phyloP scores from a whole-genome alignment of 257 asterid genomes.

The Solanum appendiculatum region DNA sequence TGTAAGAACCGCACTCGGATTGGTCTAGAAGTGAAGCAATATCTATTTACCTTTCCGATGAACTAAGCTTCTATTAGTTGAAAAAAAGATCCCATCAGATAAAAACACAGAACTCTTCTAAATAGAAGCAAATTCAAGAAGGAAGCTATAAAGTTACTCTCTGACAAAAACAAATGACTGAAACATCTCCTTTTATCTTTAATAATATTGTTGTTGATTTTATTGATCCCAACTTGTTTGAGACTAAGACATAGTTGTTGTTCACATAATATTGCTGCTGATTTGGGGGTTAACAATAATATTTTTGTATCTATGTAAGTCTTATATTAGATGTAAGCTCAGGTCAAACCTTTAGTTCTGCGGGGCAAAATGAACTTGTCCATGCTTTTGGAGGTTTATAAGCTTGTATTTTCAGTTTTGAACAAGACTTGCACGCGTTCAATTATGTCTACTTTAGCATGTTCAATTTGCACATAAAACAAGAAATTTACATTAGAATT shows the following conservation, averaged over 20 bases:
- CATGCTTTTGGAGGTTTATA: background rate
- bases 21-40: background rate
- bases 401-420: background rate
- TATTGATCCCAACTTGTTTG: background rate
- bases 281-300: background rate
- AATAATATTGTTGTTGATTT: background rate
- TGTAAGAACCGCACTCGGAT: background rate
- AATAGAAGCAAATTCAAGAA: background rate
- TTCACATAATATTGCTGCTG: background rate
- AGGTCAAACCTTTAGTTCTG: background rate
- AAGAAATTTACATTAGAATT: background rate
- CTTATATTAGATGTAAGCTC: background rate
- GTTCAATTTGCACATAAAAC: background rate
- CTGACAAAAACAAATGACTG: background rate
- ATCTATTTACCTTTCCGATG: background rate
- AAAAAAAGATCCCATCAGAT: background rate
- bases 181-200: background rate
- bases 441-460: background rate
- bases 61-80: background rate
- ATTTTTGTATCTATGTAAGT: background rate
- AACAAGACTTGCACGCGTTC: background rate
- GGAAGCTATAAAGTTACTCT: background rate
- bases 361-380: background rate
- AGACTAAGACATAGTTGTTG: background rate
- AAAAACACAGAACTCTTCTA: background rate